Conservation (phyloP, 169 alveolate genomes). For the Besnoitia besnoiti region DNA sequence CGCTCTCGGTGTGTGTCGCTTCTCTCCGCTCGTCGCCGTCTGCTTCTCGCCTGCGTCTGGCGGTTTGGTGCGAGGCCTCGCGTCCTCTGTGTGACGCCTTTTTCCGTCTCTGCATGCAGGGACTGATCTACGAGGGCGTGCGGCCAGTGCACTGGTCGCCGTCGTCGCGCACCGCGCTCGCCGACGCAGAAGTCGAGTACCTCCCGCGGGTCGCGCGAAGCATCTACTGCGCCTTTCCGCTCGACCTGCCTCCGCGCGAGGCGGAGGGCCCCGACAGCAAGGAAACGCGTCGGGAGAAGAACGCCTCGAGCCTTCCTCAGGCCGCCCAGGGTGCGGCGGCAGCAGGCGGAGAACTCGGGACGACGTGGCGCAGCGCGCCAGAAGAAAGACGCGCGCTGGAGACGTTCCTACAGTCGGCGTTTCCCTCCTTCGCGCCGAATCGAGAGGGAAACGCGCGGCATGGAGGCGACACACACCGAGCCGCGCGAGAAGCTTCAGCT, state of each 20-base stretch:
- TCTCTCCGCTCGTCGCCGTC: too few species aligned
- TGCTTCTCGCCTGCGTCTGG: too few species aligned
- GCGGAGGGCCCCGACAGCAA: not conserved
- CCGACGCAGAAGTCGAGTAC: conserved; percentile 69
- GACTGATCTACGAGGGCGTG: conserved; percentile 29
- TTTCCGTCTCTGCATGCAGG: too few species aligned
- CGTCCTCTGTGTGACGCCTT: too few species aligned
- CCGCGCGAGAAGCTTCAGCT: too few species aligned
- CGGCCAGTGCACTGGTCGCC: conserved; percentile 72
- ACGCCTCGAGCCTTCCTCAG: too few species aligned
- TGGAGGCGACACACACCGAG: not conserved
- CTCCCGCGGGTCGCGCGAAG: conserved; percentile 19
- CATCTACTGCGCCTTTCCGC: conserved; percentile 6
- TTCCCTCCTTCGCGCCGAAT: not conserved
- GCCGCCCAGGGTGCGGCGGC: too few species aligned
- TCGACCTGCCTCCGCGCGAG: not conserved
- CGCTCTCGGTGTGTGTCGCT: too few species aligned
- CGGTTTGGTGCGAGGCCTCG: too few species aligned
- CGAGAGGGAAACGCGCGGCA: not conserved
- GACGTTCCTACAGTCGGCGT: not conserved
- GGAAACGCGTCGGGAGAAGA: not conserved
- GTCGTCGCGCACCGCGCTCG: conserved; percentile 67
- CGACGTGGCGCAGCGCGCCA: not conserved
- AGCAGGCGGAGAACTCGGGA: too few species aligned
- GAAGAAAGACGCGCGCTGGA: not conserved